A percentile compares a stretch with the other conserved stretches of the same genome.
phyloP scores from a whole-genome alignment of 1,284 basidiomycete species.

The Ganoderma lingzhi region DNA sequence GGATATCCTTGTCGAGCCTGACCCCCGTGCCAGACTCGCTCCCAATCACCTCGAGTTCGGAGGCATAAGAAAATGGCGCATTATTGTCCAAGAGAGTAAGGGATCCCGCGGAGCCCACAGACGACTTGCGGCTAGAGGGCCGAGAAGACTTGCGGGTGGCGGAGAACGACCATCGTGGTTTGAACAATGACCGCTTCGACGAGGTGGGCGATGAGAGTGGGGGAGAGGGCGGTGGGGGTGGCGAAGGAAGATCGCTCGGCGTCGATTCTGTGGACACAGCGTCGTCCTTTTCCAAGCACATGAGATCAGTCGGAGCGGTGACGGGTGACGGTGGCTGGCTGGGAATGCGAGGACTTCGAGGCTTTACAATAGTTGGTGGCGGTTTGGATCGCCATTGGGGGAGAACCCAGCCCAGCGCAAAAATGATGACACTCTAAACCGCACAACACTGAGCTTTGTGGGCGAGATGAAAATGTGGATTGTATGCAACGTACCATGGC shows the following conservation, averaged over 20 bases:
- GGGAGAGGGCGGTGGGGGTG: background rate
- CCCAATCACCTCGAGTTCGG: constrained; percentile 8
- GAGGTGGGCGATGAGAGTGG: background rate
- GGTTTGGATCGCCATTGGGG: constrained; percentile 20
- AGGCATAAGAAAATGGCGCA: constrained; percentile 17
- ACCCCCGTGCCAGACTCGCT: background rate
- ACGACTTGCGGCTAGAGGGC: constrained; percentile 21
- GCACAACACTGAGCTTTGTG: background rate
- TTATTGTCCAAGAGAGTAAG: constrained; percentile 23
- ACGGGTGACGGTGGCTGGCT: constrained; percentile 4
- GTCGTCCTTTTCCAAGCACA: constrained; percentile 13
- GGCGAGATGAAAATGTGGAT: background rate
- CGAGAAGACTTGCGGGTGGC: constrained; percentile 3
- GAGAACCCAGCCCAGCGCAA: constrained; percentile 19
- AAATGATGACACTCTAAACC: constrained; percentile 28
- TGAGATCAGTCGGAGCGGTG: background rate
- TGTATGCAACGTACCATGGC: constrained; percentile 9
- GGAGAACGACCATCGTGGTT: constrained; percentile 26
- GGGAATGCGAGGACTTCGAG: constrained; percentile 18
- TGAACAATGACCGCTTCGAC: constrained; percentile 15
- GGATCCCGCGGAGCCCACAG: constrained; percentile 23
- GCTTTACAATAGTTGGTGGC: constrained; percentile 10
- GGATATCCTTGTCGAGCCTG: background rate
- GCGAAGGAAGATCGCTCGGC: background rate
- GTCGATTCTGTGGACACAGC: constrained; percentile 11